phyloP scores from a whole-genome alignment of 768 basidiomycete genomes.

The Lentinula boryana region DNA sequence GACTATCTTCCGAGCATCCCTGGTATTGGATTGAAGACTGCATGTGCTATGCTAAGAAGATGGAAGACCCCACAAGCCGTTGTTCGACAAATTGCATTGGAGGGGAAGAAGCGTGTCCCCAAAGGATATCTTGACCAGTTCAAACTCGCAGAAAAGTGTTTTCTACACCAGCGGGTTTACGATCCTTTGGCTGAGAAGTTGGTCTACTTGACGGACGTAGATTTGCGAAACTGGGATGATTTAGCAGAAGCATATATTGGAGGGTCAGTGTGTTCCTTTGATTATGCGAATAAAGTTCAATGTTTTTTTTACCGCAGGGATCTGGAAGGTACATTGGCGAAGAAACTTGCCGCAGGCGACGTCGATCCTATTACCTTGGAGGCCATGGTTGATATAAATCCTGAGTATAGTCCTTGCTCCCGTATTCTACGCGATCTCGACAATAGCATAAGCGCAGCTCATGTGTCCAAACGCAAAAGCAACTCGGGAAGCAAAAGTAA shows the following conservation, averaged over 20 bases:
- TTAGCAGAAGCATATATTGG: conserved; percentile 71
- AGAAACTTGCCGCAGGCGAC: conserved; percentile 60
- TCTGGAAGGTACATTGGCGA: conserved; percentile 59
- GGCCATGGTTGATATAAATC: conserved; percentile 78
- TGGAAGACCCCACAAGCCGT: conserved; percentile 85
- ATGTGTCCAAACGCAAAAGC: conserved; percentile 38
- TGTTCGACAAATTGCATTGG: conserved; percentile 65
- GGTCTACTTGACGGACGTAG: conserved; percentile 64
- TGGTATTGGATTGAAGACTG: conserved; percentile 93
- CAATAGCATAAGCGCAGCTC: conserved; percentile 14
- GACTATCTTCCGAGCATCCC: conserved; percentile 89
- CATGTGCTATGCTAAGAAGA: conserved; percentile 74
- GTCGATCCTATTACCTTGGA: conserved; percentile 62
- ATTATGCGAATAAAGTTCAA: background rate
- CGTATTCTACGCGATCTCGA: conserved; percentile 27
- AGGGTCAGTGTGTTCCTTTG: conserved; percentile 33
- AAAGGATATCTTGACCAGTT: conserved; percentile 70
- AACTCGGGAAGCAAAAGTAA: conserved; percentile 32
- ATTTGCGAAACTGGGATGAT: conserved; percentile 45
- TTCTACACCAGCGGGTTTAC: conserved; percentile 89
- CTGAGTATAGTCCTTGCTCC: conserved; percentile 42
- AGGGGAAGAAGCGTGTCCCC: conserved; percentile 83
- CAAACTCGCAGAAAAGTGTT: conserved; percentile 82
- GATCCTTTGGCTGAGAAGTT: conserved; percentile 62
- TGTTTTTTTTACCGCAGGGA: conserved; percentile 35